Evolutionary conservation across 495 filamentous ascomycete species (phyloP), one percentile per base, ranked within the genome.

Genomic region (Neurospora sublineolata): DNA sequence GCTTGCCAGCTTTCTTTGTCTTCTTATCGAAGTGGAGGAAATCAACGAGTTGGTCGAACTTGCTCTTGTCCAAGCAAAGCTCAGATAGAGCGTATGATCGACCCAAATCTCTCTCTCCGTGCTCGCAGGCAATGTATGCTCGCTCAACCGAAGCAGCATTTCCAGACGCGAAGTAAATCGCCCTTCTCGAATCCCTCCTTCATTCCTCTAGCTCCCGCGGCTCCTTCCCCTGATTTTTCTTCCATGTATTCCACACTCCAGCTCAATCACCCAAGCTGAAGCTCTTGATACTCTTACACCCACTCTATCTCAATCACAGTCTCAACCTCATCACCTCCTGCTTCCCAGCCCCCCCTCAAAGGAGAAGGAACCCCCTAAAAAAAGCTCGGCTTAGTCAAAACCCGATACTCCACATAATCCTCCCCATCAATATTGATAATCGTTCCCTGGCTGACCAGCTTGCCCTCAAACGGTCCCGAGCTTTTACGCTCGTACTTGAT

Each of bases 391-490:
- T 86, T 87, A 16, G 82, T 86, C 52, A 88, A 79, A 1, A 88
- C 84, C 12, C 85, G 80, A 68, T 88, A 88, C 76, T 87, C 85
- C 36, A 88, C 84, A 71, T 85, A 88, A 60, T 88, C 86, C 75
- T 88, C 86, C 11, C 86, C 86, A 69, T 88, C 86, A 44, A 88
- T 87, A 58, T 75, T 84, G 68, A 88, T 82, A 27, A 87, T 85
- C 10, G 81, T 81, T 37, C 84, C 81, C 67, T 83, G 80, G 73
- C 82, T 84, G 44, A 86, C 85, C 3, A 87, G 80, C 73, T 84
- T 84, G 40, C 85, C 85, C 69, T 82, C 76, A 74, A 88, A 87
- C 1, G 84, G 84, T 0, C 86, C 86, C 14, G 72, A 84, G n/a
- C n/a, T n/a, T 76, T 86, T 87, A 38, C 85, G 78, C 77, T 87